Conservation (phyloP, 352 stramenopile species). For the Pythium coloratum region DNA sequence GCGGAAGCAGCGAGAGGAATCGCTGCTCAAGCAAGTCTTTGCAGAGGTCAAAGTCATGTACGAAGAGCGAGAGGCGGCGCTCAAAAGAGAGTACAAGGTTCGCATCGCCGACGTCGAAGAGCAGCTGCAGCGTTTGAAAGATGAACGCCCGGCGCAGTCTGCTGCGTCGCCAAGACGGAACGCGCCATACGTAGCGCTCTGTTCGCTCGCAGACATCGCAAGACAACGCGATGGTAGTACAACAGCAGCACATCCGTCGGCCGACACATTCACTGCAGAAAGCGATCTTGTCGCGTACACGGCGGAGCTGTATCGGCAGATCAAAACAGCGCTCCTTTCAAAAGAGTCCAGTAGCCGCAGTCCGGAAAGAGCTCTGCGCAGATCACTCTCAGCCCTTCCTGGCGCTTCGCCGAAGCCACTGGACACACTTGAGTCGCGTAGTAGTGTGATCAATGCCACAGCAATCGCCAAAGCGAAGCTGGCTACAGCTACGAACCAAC, state of each 20-base stretch:
- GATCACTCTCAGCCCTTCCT: neutral
- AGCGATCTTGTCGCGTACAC: constrained; percentile 35
- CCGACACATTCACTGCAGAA: constrained; percentile 34
- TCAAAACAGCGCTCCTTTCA: constrained; percentile 27
- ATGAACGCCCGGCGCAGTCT: neutral
- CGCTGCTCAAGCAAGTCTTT: constrained; percentile 47
- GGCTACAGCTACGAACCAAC: neutral
- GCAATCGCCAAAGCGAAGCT: neutral
- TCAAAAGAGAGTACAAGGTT: constrained; percentile 46
- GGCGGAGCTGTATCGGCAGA: constrained; percentile 32
- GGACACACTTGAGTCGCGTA: neutral
- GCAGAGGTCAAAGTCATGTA: constrained; percentile 51
- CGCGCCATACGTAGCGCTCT: constrained; percentile 48
- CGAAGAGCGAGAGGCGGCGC: constrained; percentile 45
- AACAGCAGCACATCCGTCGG: constrained; percentile 21
- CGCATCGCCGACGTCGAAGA: constrained; percentile 39
- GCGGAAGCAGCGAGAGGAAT: constrained; percentile 30
- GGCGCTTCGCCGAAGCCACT: no score
- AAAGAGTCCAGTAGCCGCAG: neutral
- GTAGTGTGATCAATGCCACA: neutral
- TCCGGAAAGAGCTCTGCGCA: neutral
- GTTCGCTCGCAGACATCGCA: constrained; percentile 41
- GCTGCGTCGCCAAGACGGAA: neutral
- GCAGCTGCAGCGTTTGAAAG: constrained; percentile 9
- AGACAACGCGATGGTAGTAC: neutral